Conservation (phyloP, 2,329 filamentous ascomycete genomes). For the Bipolaris bicolor region DNA sequence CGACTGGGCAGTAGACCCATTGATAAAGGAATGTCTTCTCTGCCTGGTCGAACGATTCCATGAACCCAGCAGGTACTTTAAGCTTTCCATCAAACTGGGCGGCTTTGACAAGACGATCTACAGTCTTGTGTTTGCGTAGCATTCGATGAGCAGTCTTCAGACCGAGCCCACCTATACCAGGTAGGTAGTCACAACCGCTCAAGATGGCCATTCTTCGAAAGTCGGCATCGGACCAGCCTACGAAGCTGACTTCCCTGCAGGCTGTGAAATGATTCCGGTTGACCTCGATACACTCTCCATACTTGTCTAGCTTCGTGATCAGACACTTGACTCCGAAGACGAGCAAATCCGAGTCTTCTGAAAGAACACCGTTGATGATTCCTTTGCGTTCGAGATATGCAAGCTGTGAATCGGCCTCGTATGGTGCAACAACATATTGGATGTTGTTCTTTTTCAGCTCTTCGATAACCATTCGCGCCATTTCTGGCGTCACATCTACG, state of each 20-base stretch:
- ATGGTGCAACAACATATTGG: constrained; percentile 91
- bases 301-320: constrained; percentile 91
- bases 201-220: constrained; percentile 96
- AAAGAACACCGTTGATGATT: constrained; percentile 84
- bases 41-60: constrained; percentile 80
- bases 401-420: constrained; percentile 96
- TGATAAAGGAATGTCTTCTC: constrained; percentile 94
- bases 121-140: constrained; percentile 85
- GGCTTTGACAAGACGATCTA: constrained; percentile 81
- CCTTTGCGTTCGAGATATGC: constrained; percentile 90
- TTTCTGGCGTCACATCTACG: constrained; percentile 92
- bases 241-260: constrained; percentile 84
- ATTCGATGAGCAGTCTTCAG: constrained; percentile 92
- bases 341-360: constrained; percentile 93
- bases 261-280: constrained; percentile 87
- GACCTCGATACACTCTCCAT: constrained; percentile 91
- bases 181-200: constrained; percentile 95
- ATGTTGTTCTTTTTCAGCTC: constrained; percentile 82
- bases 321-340: constrained; percentile 93
- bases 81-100: constrained; percentile 89
- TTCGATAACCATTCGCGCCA: constrained; percentile 91
- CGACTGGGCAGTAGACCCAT: constrained; percentile 85
- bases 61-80: constrained; percentile 78
- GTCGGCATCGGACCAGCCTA: constrained; percentile 89
- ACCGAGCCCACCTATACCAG: constrained; percentile 82